Evolutionary conservation across 768 basidiomycete species (phyloP), one percentile per base, ranked within the genome.

Genomic region (Butyriboletus loyo): DNA sequence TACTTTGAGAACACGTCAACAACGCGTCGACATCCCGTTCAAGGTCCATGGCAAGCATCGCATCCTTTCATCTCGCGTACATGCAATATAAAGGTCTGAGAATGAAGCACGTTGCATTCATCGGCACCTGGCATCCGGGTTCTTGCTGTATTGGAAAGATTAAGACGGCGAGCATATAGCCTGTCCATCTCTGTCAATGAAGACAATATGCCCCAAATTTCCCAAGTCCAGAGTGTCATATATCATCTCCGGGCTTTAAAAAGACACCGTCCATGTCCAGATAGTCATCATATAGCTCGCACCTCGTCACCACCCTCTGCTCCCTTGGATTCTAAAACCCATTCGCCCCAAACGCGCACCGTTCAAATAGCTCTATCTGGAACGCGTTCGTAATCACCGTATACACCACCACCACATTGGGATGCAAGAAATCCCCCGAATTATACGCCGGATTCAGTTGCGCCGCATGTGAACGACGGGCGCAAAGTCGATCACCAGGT

Each of bases 401-500:
- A 15, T 50, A 50, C n/a, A 47, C 49, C 15, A 30, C 49, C 15
- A 30, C 56, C 43, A 46, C 39, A n/a, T 55, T 57, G 27, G 43
- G 42, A 27, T 42, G 42, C 31, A 47, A 50, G 22, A n/a, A 44
- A 34, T 57, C 35, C 34, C 21, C 54, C 15, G 45, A 39, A 30
- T 30, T 5, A 30, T 45, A 52, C n/a, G 11, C 43, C 15, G 27
- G 38, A 8, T 45, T 42, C 47, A 38, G n/a, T 9, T n/a, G 46
- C 15, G 30, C 49, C 19, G 39, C 10, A 9, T 58, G 30, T 38
- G 38, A 2, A 58, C 43, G 25, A 57, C 30, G 25, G 37, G 22
- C 46, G 38, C 57, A 36, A 49, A 58, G 30, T 52, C 47, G 21
- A 53, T 43, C 56, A 46, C 44, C 35, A 4, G 46, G 32, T 52